Evolutionary conservation across 2,329 filamentous ascomycete species (phyloP), one percentile per base, ranked within the genome.

Genomic region (Thermomyces lanuginosus): DNA sequence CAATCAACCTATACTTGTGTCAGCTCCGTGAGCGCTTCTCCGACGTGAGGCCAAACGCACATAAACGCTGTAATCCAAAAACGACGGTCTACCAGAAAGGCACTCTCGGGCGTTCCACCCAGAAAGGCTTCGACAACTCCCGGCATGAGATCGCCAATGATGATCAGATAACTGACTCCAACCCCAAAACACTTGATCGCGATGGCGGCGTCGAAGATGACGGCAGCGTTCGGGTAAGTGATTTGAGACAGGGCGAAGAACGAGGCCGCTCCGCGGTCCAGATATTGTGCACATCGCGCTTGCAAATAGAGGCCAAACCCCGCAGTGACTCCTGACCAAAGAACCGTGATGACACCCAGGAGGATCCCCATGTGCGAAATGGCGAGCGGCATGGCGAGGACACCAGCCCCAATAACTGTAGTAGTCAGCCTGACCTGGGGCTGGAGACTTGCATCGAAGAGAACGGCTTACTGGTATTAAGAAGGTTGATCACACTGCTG

Each of bases 21-120:
- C 33, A 45, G 42, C 22, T 28, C 22, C 14, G 14, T 10, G 29
- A 28, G 3, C 23, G 8, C 23, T 26, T 14, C 11, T 9, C 8
- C 16, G 2, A 21, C 7, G 5, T n/a, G 8, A 30, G 21, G 35
- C 15, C 16, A 20, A 10, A 26, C 64, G 40, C 51, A 78, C 83
- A 98, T 92, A 48, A 98, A 98, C 1, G 75, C 84, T 2, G 89
- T 95, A 35, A 98, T 79, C 89, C 89, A 98, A 50, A 98, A 98
- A 48, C 89, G 77, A 26, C 89, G 71, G 47, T 95, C 83, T 22
- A 86, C 66, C 36, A 95, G 57, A 45, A 86, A 95, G 1, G 72
- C 66, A 22, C 76, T 58, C 2, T 69, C 63, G 10, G 64, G 68
- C 11, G 69, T 67, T 26, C 62, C 58, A 24, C 68, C 64, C 34